Evolutionary conservation across 164 flowering plant genomes (phyloP), one percentile per base, ranked within the genome.

Genomic region (Piper longum): DNA sequence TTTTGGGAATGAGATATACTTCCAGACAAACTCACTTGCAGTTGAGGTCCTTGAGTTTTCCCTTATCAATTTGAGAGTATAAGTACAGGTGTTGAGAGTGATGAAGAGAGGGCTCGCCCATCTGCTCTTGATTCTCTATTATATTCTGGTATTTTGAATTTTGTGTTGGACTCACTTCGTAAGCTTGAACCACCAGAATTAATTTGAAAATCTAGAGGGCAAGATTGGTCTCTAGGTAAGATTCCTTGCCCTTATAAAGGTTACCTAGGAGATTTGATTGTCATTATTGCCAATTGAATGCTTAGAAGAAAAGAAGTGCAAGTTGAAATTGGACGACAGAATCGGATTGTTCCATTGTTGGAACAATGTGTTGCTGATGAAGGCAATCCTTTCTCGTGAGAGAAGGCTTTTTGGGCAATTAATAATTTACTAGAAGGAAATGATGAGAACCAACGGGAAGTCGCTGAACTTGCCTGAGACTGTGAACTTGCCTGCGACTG

Each of bases 311-410:
- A 81, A 74, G 73, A 67, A 62, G 36, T 26, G 16, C 97, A 93
- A 68, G 92, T 88, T 74, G 80, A 83, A 43, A 79, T 90, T 43
- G 75, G 99, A 61, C 60, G 76, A 66, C 80, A 72, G 67, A 71
- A 80, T 66, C 87, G 86, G 56, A 75, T 90, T 56, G 71, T 82
- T 56, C 56, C 89, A 62, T 70, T 90, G 58, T 43, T 88, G 71
- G 91, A 90, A 64, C 97, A 90, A 59, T 88, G 95, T 73, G 88
- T 86, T 55, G 65, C 70, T 12, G 95, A 93, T 70, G 88, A 84
- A 64, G 85, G 85, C 12, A 88, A 84, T 70, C 95, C 89, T 0
- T 93, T 79, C 71, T 74, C 88, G 78, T 83, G 92, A 73, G 97
- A 93, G 66, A 88, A 93, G 96, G 98, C 95, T 57, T 75, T 86